Evolutionary conservation across 2,329 filamentous ascomycete species (phyloP).

Genomic region (Tolypocladium endophyticum): DNA sequence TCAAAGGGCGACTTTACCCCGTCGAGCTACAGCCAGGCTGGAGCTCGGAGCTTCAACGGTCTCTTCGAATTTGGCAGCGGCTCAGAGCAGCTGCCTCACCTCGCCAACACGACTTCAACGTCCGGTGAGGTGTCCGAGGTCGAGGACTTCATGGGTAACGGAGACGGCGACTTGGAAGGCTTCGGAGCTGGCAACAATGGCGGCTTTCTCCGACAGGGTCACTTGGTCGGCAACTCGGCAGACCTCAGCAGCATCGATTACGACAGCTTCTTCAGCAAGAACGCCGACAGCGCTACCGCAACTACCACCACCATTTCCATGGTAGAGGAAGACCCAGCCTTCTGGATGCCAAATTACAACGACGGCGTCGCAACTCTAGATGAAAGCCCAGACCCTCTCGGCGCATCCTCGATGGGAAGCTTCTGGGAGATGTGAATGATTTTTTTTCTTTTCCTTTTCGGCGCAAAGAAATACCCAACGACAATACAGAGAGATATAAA

Average conservation of each 20-base stretch:
- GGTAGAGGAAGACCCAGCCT: constrained; percentile 40
- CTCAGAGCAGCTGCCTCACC: constrained; percentile 42
- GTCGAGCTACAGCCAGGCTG: constrained; percentile 44
- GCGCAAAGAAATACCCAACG: constrained; percentile 20
- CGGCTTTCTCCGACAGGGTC: constrained; percentile 33
- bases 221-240: constrained; percentile 27
- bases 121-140: constrained; percentile 59
- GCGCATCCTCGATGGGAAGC: constrained; percentile 17
- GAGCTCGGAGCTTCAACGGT: constrained; percentile 38
- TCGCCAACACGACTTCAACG: constrained; percentile 48
- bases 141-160: constrained; percentile 44
- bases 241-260: constrained; percentile 43
- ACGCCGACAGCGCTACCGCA: constrained; percentile 24
- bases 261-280: constrained; percentile 43
- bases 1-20: constrained; percentile 38
- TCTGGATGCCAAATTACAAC: constrained; percentile 38
- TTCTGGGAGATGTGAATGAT: constrained; percentile 24
- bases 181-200: constrained; percentile 35
- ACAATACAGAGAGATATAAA: not conserved
- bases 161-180: constrained; percentile 36
- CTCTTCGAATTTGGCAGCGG: constrained; percentile 39
- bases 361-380: constrained; percentile 24
- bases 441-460: constrained; percentile 3
- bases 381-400: constrained; percentile 23
- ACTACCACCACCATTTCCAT: constrained; percentile 32